Percentiles rank a stretch among this genome's conserved stretches.
phyloP scores from a whole-genome alignment of 192 early-diverging fungal species.

The Rhizophagus clarus region DNA sequence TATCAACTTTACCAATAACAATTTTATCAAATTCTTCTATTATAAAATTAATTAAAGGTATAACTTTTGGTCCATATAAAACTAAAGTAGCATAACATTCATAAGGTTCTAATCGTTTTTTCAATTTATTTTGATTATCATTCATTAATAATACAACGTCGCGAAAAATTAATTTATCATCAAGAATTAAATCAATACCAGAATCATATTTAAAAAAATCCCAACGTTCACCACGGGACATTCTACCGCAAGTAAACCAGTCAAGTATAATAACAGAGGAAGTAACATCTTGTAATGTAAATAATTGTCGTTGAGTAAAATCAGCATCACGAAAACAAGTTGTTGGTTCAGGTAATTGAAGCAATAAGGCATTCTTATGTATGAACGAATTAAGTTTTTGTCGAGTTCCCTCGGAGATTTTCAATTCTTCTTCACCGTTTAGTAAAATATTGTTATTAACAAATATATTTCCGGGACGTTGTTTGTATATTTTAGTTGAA shows the following conservation, averaged over 20 bases:
- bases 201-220: slow-evolving; percentile 52
- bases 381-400: slow-evolving; percentile 57
- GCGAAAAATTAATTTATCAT: slow-evolving; percentile 39
- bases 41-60: background rate
- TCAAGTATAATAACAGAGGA: slow-evolving; percentile 74
- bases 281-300: slow-evolving; percentile 40
- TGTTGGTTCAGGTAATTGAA: slow-evolving; percentile 77
- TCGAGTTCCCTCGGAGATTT: background rate
- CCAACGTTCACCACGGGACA: slow-evolving; percentile 76
- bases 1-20: slow-evolving; percentile 10
- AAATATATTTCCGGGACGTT: slow-evolving; percentile 35
- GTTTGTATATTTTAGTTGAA: slow-evolving; percentile 77
- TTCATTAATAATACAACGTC: slow-evolving; percentile 58
- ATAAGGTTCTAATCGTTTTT: slow-evolving; percentile 48
- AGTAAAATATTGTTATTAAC: background rate
- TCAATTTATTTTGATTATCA: slow-evolving; percentile 41
- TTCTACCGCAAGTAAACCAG: slow-evolving; percentile 82
- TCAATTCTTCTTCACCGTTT: background rate
- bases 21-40: slow-evolving; percentile 33
- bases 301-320: slow-evolving; percentile 65
- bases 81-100: slow-evolving; percentile 64
- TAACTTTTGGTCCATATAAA: slow-evolving; percentile 46
- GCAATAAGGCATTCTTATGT: slow-evolving; percentile 45
- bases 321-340: slow-evolving; percentile 68
- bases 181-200: slow-evolving; percentile 41